phyloP scores from a whole-genome alignment of 768 basidiomycete species.

The Phanerochaete sordida region DNA sequence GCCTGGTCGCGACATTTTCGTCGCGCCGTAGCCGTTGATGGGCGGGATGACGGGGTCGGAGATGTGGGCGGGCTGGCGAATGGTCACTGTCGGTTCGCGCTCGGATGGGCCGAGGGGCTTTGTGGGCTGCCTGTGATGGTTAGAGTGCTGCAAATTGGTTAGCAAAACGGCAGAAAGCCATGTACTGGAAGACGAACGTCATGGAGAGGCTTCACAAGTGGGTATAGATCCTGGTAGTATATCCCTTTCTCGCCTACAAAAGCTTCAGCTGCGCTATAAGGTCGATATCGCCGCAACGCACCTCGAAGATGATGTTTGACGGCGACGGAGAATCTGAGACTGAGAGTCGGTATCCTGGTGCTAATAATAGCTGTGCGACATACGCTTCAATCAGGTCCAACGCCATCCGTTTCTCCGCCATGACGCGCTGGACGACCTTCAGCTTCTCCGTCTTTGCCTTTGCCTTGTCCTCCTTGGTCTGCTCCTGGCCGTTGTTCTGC shows the following conservation, averaged over 20 bases:
- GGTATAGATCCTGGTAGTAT: slow-evolving; percentile 61
- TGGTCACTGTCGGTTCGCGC: neutral
- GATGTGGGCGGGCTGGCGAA: neutral
- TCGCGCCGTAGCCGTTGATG: slow-evolving; percentile 45
- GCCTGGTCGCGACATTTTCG: slow-evolving; percentile 7
- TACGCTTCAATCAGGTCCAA: slow-evolving; percentile 58
- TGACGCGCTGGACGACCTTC: slow-evolving; percentile 43
- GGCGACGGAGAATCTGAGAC: slow-evolving; percentile 48
- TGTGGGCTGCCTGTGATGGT: slow-evolving; percentile 1
- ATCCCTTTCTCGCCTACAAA: slow-evolving; percentile 51
- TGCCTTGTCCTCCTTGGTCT: slow-evolving; percentile 23
- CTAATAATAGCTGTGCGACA: slow-evolving; percentile 14
- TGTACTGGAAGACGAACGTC: slow-evolving; percentile 36
- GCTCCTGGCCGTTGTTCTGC: slow-evolving; percentile 1
- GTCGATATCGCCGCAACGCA: slow-evolving; percentile 11
- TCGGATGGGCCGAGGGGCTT: neutral
- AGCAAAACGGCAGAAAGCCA: neutral
- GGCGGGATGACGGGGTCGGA: slow-evolving; percentile 38
- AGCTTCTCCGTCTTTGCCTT: slow-evolving; percentile 30
- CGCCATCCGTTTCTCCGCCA: slow-evolving; percentile 60
- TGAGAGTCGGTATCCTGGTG: too few species aligned
- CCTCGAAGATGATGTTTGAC: slow-evolving; percentile 63
- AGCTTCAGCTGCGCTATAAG: neutral
- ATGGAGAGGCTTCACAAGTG: slow-evolving; percentile 53
- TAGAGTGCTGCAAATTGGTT: neutral